Percentiles rank a stretch among this genome's conserved stretches.
Conservation (phyloP, 768 basidiomycete genomes). For the Mycena leptocephala region DNA sequence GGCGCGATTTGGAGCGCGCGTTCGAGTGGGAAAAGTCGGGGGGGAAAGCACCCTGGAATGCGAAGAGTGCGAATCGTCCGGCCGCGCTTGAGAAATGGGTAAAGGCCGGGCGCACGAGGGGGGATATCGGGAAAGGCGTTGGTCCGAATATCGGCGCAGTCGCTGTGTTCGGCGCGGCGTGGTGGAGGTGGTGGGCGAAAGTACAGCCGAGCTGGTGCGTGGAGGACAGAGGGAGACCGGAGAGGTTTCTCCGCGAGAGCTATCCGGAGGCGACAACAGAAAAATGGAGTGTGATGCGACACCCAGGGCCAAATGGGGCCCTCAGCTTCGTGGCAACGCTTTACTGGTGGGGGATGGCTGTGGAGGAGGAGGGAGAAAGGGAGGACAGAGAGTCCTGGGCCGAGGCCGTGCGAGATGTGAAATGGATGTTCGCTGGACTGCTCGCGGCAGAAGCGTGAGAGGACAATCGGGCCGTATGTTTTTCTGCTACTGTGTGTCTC, state of each 20-base stretch:
- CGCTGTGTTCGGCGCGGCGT: neutral
- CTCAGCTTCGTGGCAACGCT: neutral
- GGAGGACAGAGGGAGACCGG: neutral
- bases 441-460: neutral
- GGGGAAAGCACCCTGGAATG: neutral
- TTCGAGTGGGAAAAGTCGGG: neutral
- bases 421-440: neutral
- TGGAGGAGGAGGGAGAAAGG: neutral
- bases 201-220: neutral
- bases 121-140: neutral
- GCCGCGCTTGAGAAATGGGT: neutral
- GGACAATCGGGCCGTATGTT: no score
- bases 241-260: neutral
- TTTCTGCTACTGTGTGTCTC: no score
- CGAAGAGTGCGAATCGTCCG: neutral
- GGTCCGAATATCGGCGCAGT: neutral
- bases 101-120: neutral
- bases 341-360: neutral
- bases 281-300: neutral
- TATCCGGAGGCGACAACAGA: neutral
- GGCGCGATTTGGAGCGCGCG: neutral
- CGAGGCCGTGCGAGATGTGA: neutral
- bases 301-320: neutral
- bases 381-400: neutral
- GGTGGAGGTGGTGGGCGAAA: neutral